Evolutionary conservation across 257 asterid genomes (phyloP), one percentile per base, ranked within the genome.

Genomic region (Coffea eugenioides): DNA sequence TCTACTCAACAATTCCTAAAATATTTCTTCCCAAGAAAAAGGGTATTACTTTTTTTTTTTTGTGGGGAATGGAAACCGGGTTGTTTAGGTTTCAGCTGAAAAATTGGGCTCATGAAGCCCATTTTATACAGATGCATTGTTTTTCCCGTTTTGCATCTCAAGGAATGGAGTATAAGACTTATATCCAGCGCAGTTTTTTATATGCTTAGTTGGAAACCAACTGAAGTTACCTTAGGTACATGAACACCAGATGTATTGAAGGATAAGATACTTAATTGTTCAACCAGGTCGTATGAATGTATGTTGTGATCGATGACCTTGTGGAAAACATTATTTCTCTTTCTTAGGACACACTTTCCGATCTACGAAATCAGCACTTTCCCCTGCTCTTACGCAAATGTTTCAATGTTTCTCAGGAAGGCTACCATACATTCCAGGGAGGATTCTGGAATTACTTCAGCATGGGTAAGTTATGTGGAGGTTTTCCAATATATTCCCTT

Each of bases 391-490:
- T 27, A 69, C 34, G 46, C 73, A 57, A 39, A 64, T 27, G 52
- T 71, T 77, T 45, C 71, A 61, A 75, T 73, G 43, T 13, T 77
- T 82, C 21, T 46, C 89, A 88, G 90, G 90, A 82, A 81, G 90
- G 91, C 16, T 73, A 67, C 75, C 86, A 73, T 62, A 82, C 91
- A 80, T 88, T 84, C 77, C 90, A 82, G 77, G 91, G 91, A 76
- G 91, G 91, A 48, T 88, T 88, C 78, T 88, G 91, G 91, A 88
- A 88, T 84, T 86, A 88, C 85, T 88, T 88, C 79, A 88, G 91
- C 85, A 86, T 88, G 90, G 91, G 91, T 88, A 81, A 78, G 87
- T 82, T 57, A 51, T 52, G n/a, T 72, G 78, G 15, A 27, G 3
- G 54, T 43, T 61, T 46, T 43, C 20, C 61, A 52, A 52, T 78